Evolutionary conservation across 331 rosid genomes (phyloP).

Genomic region (Pyracantha coccinea): DNA sequence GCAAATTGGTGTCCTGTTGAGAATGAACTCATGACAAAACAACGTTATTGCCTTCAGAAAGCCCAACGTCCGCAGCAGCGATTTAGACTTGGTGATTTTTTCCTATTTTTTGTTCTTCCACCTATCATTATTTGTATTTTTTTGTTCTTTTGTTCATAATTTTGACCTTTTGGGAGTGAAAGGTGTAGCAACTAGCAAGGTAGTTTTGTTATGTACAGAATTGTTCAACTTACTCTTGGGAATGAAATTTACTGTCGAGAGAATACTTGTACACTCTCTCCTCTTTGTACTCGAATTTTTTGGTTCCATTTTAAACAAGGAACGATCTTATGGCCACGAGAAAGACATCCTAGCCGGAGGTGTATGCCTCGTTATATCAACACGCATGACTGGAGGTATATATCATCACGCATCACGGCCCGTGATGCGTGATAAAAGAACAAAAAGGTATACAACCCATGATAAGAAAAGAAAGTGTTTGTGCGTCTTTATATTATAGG

Average conservation of each 20-base stretch:
- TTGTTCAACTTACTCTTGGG: background rate
- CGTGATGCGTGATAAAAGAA: no score
- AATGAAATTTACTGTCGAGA: background rate
- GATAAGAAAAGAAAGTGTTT: no score
- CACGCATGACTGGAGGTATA: no score
- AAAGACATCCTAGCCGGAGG: no score
- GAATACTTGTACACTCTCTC: background rate
- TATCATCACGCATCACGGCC: no score
- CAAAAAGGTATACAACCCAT: no score
- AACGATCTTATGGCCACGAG: no score
- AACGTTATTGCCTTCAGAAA: background rate
- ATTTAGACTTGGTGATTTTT: background rate
- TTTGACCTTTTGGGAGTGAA: background rate
- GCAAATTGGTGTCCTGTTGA: background rate
- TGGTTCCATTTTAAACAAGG: no score
- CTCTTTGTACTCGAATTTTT: no score
- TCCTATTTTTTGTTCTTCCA: background rate
- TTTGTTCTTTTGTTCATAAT: background rate
- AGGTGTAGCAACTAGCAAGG: conserved; percentile 14
- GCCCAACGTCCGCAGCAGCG: background rate
- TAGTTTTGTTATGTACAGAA: background rate
- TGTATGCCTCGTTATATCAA: no score
- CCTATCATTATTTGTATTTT: background rate
- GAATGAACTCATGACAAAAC: background rate
- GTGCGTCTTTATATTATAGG: no score